Conservation (phyloP, 2,329 filamentous ascomycete species). For the Ceratocystis cacaofunesta region DNA sequence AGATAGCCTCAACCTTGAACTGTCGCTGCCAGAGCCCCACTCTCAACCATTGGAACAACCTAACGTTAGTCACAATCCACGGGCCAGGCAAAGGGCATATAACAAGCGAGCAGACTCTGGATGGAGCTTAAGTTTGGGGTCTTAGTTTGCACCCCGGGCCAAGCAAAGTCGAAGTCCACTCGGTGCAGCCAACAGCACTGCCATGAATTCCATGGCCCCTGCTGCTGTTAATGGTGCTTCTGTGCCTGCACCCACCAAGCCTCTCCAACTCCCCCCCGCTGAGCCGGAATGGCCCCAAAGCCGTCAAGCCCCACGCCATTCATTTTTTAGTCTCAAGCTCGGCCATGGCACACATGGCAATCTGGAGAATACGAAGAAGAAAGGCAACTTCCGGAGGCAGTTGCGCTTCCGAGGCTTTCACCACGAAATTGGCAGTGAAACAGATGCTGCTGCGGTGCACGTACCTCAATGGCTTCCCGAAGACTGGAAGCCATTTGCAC, state of each 20-base stretch:
- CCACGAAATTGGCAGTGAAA: background rate
- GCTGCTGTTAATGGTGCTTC: background rate
- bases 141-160: slow-evolving; percentile 10
- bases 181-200: background rate
- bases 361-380: background rate
- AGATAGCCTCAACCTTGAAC: background rate
- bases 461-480: slow-evolving; percentile 8
- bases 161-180: slow-evolving; percentile 1
- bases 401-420: background rate
- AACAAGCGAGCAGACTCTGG: slow-evolving; percentile 8
- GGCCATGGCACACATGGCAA: background rate
- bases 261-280: background rate
- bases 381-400: background rate
- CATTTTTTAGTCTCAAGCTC: slow-evolving; percentile 2
- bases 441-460: background rate
- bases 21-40: background rate
- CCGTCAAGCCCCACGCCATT: background rate
- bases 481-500: slow-evolving; percentile 8
- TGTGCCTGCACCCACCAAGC: background rate
- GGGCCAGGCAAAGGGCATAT: background rate
- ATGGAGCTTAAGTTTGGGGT: slow-evolving; percentile 11
- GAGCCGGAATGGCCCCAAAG: background rate
- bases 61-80: background rate
- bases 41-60: background rate
- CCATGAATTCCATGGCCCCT: background rate